These are phyloP conservation scores for Arthroderma sp. DNA, from an alignment of 2,329 filamentous ascomycete genomes.

Conservation along the genomic window DNA sequence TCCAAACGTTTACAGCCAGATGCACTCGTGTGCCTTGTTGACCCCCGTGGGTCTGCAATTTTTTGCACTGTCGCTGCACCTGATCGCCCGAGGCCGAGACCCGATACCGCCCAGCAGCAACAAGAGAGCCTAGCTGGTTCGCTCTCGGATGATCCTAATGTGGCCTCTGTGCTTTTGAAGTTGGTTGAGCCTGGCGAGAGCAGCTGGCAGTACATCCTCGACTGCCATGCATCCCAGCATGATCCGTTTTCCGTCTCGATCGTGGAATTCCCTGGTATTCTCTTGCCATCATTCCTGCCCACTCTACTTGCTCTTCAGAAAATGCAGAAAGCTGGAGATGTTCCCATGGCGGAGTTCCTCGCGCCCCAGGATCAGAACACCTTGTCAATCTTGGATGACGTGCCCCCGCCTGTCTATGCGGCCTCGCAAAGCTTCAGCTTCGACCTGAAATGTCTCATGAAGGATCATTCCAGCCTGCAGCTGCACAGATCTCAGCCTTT, in stretches of 20 bases:
- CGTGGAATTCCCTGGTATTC: slow-evolving; percentile 49
- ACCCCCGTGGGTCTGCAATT: slow-evolving; percentile 15
- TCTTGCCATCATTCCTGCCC: slow-evolving; percentile 46
- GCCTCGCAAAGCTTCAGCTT: slow-evolving; percentile 11
- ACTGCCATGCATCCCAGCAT: neutral
- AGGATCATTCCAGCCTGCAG: neutral
- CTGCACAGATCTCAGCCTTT: slow-evolving; percentile 15
- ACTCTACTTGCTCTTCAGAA: slow-evolving; percentile 44
- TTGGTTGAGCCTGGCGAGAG: slow-evolving; percentile 18
- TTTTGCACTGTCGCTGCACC: slow-evolving; percentile 15
- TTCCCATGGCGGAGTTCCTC: slow-evolving; percentile 41
- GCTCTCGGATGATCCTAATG: slow-evolving; percentile 16
- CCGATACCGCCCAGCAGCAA: neutral
- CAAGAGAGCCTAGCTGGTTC: neutral
- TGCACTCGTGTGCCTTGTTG: slow-evolving; percentile 38
- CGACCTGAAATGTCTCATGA: slow-evolving; percentile 11
- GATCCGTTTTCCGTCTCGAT: slow-evolving; percentile 22
- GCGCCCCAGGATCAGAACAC: slow-evolving; percentile 17
- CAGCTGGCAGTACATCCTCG: slow-evolving; percentile 4
- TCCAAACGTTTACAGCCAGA: slow-evolving; percentile 38
- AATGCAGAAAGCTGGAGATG: slow-evolving; percentile 31
- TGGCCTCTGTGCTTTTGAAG: slow-evolving; percentile 18
- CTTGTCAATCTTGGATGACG: neutral
- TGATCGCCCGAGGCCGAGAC: neutral
- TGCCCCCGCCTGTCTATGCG: slow-evolving; percentile 15